Base-by-base conservation (phyloP, 257 asterid species). In the Solanum appendiculatum region DNA sequence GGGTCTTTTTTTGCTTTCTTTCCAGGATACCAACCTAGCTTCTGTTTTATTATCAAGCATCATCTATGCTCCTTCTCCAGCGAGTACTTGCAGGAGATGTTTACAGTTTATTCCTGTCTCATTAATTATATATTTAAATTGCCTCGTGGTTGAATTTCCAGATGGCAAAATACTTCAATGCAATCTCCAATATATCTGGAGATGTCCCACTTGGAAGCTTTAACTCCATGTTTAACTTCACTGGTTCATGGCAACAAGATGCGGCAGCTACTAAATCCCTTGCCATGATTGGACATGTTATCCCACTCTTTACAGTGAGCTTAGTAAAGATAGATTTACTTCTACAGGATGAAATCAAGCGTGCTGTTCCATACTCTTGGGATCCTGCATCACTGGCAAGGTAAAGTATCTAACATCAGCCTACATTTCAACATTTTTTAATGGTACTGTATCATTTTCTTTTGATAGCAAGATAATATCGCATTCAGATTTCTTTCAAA, bases 191-290 rank as follows among this genome's bases (percentile, higher is more conserved):
- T 86, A 89, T 97, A 84, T 91, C 95, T 29, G 99, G 97, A 68
- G 89, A 89, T 84, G 89, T 93, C 81, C 99, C 99, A 18, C 98
- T 96, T 42, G 99, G 99, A 86, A 93, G 98, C 93, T 96, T 96
- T 87, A 97, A 97, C 85, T 97, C 99, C 23, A 97, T 97, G 99
- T 97, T 97, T 85, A 97, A 97, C 90, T 97, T 95, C 93, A 95
- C 99, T 86, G 99, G 99, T 82, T 94, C 95, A 87, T 92, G 97
- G 98, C 97, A 94, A 91, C 89, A 94, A 31, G 99, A 97, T 87
- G 98, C 98, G 16, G 95, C 98, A 39, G 92, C 98, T 66, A 96
- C 99, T 9, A 96, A 97, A 89, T 97, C 99, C 42, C 98, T 97
- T 34, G 93, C 98, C 9, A 93, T 96, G 98, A 95, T 95, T 42